Evolutionary conservation across 2,329 filamentous ascomycete genomes (phyloP).

Genomic region (Nemania bipapillata): DNA sequence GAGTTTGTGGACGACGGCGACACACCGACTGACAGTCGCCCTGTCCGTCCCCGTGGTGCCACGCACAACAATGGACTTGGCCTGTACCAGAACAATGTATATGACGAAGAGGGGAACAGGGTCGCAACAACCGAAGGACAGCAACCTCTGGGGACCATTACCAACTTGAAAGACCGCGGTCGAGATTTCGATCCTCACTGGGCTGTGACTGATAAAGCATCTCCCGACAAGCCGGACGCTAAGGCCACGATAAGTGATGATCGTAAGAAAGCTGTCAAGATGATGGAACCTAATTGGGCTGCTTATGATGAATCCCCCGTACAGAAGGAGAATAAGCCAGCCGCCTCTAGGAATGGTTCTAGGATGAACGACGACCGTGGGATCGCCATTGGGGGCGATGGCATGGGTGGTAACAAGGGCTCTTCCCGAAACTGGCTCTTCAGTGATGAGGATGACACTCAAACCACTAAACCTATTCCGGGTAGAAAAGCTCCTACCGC

Average conservation of each 20-base stretch:
- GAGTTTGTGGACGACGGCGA: slow-evolving; percentile 81
- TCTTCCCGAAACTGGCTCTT: slow-evolving; percentile 68
- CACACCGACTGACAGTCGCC: slow-evolving; percentile 62
- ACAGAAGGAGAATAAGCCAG: slow-evolving; percentile 64
- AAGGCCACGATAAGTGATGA: slow-evolving; percentile 64
- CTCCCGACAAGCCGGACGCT: slow-evolving; percentile 57
- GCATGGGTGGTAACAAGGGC: slow-evolving; percentile 72
- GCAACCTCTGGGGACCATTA: slow-evolving; percentile 71
- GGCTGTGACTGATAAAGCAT: slow-evolving; percentile 75
- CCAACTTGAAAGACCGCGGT: slow-evolving; percentile 76
- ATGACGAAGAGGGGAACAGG: slow-evolving; percentile 65
- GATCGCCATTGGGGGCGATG: slow-evolving; percentile 67
- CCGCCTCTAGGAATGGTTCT: slow-evolving; percentile 36
- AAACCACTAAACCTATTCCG: slow-evolving; percentile 52
- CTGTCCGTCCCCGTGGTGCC: slow-evolving; percentile 63
- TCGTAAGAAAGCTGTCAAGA: slow-evolving; percentile 75
- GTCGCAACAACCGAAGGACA: slow-evolving; percentile 53
- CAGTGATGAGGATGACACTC: slow-evolving; percentile 60
- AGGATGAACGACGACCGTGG: slow-evolving; percentile 53
- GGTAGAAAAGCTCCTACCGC: slow-evolving; percentile 53
- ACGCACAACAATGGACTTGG: slow-evolving; percentile 73
- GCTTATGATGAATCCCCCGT: slow-evolving; percentile 65
- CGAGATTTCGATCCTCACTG: slow-evolving; percentile 85
- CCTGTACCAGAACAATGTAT: slow-evolving; percentile 82
- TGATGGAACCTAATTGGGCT: slow-evolving; percentile 75